Base-by-base conservation (phyloP, 345 rosid species). In the Gossypium stocksii region DNA sequence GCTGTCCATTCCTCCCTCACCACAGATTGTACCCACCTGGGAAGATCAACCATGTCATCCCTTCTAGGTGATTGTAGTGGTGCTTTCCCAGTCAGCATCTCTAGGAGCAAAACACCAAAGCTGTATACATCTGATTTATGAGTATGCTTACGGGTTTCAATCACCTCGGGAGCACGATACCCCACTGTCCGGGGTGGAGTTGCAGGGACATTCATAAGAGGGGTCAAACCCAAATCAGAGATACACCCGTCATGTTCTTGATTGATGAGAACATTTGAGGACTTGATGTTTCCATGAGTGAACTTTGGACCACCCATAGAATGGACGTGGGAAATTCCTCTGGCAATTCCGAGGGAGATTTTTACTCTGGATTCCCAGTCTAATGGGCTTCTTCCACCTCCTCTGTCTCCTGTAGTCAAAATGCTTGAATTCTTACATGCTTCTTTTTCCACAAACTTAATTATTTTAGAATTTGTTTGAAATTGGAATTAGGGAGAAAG, bases 1-100 rank as follows among this genome's bases (percentile, higher is more conserved):
- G 97, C 91, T 46, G 96, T 91, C 96, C 94, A 87, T 70, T 87
- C 96, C 77, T 93, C 97, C 76, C 91, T 84, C n/a, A 91, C 93
- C n/a, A 93, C 94, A 1, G 96, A 91, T 74, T 90, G 96, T 4
- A 94, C 98, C 98, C 97, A 91, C 72, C 89, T 83, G 0, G 97
- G 98, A 7, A 91, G 96, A 75, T 91, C 97, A 46, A 82, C 89
- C 89, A 84, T 84, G 81, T 89, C 96, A 19, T 89, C 90, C 7
- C 89, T 89, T 7, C 85, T 82, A 22, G 91, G 91, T 3, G 94
- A 90, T 80, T 87, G 88, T 43, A 88, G 79, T 5, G 92, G 93
- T 73, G 92, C 87, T 82, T 82, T 88, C 57, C 94, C 97, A 0
- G 96, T 91, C 77, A 91, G 82, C 91, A 94, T 86, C 80, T 94